Conservation (phyloP, 2,329 filamentous ascomycete species). For the Cercospora sojina region DNA sequence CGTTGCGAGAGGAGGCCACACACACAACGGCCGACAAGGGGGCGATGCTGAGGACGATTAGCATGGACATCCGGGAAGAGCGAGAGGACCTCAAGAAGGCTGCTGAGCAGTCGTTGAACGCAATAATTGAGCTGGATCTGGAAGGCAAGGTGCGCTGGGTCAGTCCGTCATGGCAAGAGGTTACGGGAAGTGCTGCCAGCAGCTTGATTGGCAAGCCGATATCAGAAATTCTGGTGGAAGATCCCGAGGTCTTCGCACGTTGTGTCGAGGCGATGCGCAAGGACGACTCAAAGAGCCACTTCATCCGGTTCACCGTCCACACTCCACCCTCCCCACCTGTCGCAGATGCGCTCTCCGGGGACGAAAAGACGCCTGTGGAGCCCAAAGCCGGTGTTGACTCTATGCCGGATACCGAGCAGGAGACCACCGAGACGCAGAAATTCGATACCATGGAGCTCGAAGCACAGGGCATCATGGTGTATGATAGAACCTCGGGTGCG, state of each 20-base stretch:
- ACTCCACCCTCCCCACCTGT: slow-evolving; percentile 58
- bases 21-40: slow-evolving; percentile 24
- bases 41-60: slow-evolving; percentile 64
- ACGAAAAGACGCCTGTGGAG: slow-evolving; percentile 33
- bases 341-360: slow-evolving; percentile 45
- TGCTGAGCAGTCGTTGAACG: slow-evolving; percentile 92
- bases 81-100: slow-evolving; percentile 91
- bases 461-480: slow-evolving; percentile 97
- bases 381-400: slow-evolving; percentile 29
- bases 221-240: slow-evolving; percentile 75
- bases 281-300: slow-evolving; percentile 89
- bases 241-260: slow-evolving; percentile 76
- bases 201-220: slow-evolving; percentile 75
- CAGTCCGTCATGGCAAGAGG: slow-evolving; percentile 91
- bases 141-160: slow-evolving; percentile 93
- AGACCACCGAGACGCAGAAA: slow-evolving; percentile 16
- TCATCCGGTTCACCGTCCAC: slow-evolving; percentile 75
- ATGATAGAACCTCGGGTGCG: slow-evolving; percentile 79
- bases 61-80: slow-evolving; percentile 88
- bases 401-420: slow-evolving; percentile 13
- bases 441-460: slow-evolving; percentile 72
- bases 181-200: slow-evolving; percentile 76
- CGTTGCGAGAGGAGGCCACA: slow-evolving; percentile 44
- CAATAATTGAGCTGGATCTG: slow-evolving; percentile 89
- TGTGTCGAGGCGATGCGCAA: slow-evolving; percentile 85